phyloP scores from a whole-genome alignment of 257 asterid species.

The Capsicum baccatum region DNA sequence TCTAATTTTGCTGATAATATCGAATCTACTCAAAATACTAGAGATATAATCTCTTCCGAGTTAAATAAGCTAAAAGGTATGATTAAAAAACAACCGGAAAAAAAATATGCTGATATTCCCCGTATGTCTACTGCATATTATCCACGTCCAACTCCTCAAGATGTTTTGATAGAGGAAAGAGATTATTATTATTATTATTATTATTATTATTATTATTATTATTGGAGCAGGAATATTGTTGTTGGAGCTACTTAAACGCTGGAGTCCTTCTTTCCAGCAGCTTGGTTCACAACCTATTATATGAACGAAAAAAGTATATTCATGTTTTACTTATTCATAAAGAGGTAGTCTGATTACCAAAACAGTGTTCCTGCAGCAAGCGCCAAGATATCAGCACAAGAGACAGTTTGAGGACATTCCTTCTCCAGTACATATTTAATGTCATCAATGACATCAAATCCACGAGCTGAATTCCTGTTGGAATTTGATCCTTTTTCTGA shows the following conservation, averaged over 20 bases:
- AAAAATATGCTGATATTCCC: too few species aligned
- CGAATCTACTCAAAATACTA: too few species aligned
- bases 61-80: too few species aligned
- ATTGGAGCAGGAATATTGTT: constrained; percentile 88
- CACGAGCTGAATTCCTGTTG: constrained; percentile 82
- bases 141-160: too few species aligned
- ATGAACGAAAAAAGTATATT: background rate
- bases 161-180: too few species aligned
- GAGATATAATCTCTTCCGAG: too few species aligned
- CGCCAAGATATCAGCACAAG: constrained; percentile 88
- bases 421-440: constrained; percentile 79
- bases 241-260: constrained; percentile 85
- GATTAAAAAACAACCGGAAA: too few species aligned
- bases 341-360: constrained; percentile 41
- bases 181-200: too few species aligned
- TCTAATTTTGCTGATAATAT: too few species aligned
- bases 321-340: background rate
- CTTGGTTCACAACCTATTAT: constrained; percentile 74
- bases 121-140: too few species aligned
- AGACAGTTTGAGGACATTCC: constrained; percentile 82
- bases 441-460: constrained; percentile 82
- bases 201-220: too few species aligned
- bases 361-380: constrained; percentile 85
- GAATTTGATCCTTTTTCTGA: constrained; percentile 77
- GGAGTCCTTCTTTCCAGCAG: constrained; percentile 91